Percentiles rank a stretch among this genome's conserved stretches.
Evolutionary conservation across 306 rosid species (phyloP).

Genomic region (Cyclanthera cordifolia): DNA sequence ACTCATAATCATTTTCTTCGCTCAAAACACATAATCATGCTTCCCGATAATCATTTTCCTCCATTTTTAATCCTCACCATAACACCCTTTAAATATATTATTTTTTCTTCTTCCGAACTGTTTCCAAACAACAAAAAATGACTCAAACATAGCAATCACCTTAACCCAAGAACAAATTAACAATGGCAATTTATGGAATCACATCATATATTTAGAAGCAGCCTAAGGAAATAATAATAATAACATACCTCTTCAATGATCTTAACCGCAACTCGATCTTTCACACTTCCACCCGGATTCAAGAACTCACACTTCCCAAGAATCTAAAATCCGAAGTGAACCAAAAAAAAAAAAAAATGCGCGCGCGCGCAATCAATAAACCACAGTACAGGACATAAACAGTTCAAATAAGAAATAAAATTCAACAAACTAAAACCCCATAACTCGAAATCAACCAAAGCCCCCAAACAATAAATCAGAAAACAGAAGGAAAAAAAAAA

Average conservation of each 20-base stretch:
- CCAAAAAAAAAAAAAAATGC: neutral
- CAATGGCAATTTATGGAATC: neutral
- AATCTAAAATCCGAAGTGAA: constrained; percentile 32
- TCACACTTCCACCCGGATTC: constrained; percentile 95
- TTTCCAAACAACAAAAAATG: neutral
- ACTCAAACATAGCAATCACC: neutral
- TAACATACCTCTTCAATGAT: constrained; percentile 61
- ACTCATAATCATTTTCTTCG: too few relatives aligned
- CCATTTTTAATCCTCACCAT: too few relatives aligned
- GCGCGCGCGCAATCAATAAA: neutral
- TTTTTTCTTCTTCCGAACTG: neutral
- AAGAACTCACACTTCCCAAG: constrained; percentile 88
- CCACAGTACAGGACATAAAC: neutral
- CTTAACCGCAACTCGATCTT: constrained; percentile 81
- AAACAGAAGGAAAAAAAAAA: neutral
- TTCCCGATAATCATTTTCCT: too few relatives aligned
- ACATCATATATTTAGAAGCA: neutral
- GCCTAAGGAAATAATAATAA: neutral
- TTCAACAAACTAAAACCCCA: neutral
- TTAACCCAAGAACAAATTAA: neutral
- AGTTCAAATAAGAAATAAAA: neutral
- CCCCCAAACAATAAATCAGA: neutral
- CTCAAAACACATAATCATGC: too few relatives aligned
- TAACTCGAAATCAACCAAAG: neutral
- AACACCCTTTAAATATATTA: too few relatives aligned